phyloP scores from a whole-genome alignment of 1,284 basidiomycete genomes.

The Peniophora sp. region DNA sequence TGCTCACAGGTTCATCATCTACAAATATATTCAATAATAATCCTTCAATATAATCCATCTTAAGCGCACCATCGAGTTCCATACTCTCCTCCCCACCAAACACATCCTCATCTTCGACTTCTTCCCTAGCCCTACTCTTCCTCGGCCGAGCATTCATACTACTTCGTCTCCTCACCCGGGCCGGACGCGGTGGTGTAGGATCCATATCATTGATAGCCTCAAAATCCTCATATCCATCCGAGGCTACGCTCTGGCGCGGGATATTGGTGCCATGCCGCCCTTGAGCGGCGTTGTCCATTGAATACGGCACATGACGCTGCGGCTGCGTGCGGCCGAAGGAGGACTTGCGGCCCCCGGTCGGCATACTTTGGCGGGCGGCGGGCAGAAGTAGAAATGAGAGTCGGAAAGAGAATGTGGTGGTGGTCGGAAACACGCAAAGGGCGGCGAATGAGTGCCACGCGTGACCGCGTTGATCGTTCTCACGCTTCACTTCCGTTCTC shows the following conservation, averaged over 20 bases:
- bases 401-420: too few relatives aligned
- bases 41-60: not conserved
- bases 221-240: conserved; percentile 82
- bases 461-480: too few relatives aligned
- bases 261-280: conserved; percentile 71
- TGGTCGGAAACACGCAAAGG: too few relatives aligned
- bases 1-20: not conserved
- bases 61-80: conserved; percentile 53
- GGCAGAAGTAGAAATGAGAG: too few relatives aligned
- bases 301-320: conserved; percentile 61
- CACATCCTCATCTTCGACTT: conserved; percentile 35
- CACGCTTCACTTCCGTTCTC: too few relatives aligned
- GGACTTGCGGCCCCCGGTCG: conserved; percentile 27
- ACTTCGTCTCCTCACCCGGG: conserved; percentile 31
- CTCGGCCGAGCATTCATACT: too few relatives aligned
- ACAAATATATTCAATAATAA: not conserved
- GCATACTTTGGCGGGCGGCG: too few relatives aligned
- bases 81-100: conserved; percentile 50
- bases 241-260: conserved; percentile 58
- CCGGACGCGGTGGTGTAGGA: conserved; percentile 49
- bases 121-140: conserved; percentile 25
- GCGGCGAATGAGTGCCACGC: too few relatives aligned
- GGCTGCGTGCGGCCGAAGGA: conserved; percentile 22
- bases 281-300: conserved; percentile 62
- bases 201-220: conserved; percentile 68